Percentiles rank a stretch among this genome's conserved stretches.
phyloP scores from a whole-genome alignment of 306 rosid species.

The Prinsepia uniflora region DNA sequence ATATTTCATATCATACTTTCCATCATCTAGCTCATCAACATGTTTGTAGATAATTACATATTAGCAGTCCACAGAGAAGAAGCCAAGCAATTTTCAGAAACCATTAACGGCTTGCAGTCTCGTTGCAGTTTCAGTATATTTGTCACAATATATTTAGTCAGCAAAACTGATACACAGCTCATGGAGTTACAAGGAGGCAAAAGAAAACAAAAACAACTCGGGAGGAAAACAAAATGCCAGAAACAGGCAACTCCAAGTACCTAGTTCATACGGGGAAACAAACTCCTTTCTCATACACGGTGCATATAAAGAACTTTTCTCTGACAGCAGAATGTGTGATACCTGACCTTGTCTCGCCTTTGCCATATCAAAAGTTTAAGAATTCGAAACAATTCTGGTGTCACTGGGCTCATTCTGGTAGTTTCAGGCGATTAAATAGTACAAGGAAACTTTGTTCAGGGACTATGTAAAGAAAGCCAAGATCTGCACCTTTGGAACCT shows the following conservation, averaged over 20 bases:
- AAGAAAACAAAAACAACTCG: too few relatives aligned
- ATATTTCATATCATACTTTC: constrained; percentile 12
- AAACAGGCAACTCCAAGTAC: constrained; percentile 15
- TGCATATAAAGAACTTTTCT: constrained; percentile 17
- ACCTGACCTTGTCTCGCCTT: neutral
- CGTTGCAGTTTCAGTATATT: neutral
- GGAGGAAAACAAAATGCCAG: constrained; percentile 14
- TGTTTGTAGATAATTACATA: neutral
- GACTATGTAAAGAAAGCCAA: constrained; percentile 80
- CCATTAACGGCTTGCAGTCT: neutral
- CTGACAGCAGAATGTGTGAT: constrained; percentile 27
- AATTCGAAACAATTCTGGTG: constrained; percentile 8
- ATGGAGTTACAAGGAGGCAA: neutral
- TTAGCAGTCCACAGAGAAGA: neutral
- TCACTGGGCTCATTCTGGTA: constrained; percentile 53
- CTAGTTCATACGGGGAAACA: constrained; percentile 17
- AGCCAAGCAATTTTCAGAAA: neutral
- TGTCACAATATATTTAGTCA: constrained; percentile 10
- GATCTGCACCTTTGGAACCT: constrained; percentile 93
- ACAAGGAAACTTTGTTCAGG: constrained; percentile 97
- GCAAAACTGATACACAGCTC: constrained; percentile 63
- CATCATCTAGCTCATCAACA: neutral
- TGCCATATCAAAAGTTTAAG: constrained; percentile 10
- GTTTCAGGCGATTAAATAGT: constrained; percentile 82
- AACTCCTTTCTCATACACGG: constrained; percentile 17